phyloP scores from a whole-genome alignment of 805 yeast species.

The Vanderwaltozyma verrucispora region DNA sequence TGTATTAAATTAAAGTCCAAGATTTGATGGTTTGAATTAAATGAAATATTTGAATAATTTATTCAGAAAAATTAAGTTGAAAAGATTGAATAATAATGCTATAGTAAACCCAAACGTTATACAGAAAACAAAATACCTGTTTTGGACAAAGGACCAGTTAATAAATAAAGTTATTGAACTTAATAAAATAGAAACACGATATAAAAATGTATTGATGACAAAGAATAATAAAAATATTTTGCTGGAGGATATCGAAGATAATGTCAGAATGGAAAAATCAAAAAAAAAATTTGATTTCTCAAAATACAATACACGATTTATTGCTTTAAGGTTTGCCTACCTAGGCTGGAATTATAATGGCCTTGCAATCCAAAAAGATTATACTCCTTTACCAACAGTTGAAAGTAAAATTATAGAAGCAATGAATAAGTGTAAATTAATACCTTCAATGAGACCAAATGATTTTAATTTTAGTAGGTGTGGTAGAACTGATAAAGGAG shows the following conservation, averaged over 20 bases:
- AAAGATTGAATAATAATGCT: too few species aligned
- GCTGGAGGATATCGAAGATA: too few species aligned
- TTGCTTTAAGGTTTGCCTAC: constrained; percentile 79
- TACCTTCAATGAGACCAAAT: constrained; percentile 47
- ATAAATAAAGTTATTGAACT: constrained; percentile 35
- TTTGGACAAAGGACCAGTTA: constrained; percentile 61
- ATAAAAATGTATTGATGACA: too few species aligned
- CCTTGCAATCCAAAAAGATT: constrained; percentile 67
- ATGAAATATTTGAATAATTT: too few species aligned
- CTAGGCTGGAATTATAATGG: constrained; percentile 95
- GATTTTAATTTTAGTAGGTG: constrained; percentile 76
- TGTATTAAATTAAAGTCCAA: too few species aligned
- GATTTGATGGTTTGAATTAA: too few species aligned
- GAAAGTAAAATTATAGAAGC: constrained; percentile 72
- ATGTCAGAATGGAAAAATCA: constrained; percentile 15
- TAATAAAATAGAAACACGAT: too few species aligned
- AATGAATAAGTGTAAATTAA: constrained; percentile 51
- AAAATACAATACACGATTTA: constrained; percentile 49
- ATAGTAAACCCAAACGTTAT: too few species aligned
- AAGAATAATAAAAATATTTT: too few species aligned
- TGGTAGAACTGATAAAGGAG: constrained; percentile 95
- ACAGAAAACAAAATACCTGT: too few species aligned
- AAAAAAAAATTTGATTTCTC: constrained; percentile 52
- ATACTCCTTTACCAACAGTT: constrained; percentile 75
- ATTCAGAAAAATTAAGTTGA: too few species aligned